These are phyloP conservation scores for Byssothecium circinans DNA, from an alignment of 2,329 filamentous ascomycete genomes.

Conservation along the genomic window DNA sequence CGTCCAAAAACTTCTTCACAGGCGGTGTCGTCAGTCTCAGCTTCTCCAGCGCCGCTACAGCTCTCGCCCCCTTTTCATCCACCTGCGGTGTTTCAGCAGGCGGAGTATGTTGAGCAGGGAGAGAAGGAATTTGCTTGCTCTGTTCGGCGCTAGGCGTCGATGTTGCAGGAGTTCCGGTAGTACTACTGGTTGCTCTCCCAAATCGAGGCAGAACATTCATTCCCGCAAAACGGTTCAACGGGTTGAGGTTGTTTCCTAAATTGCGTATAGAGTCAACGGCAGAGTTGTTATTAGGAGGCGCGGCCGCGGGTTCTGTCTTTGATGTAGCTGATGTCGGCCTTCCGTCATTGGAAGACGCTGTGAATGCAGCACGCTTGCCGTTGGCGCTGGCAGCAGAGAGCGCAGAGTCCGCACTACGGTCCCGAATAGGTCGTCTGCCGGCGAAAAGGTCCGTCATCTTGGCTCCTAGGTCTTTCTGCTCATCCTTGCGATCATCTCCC, in stretches of 20 bases:
- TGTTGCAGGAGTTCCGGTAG: constrained; percentile 45
- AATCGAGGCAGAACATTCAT: constrained; percentile 78
- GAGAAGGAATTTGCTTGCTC: constrained; percentile 29
- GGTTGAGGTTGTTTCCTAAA: constrained; percentile 78
- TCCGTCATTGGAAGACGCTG: constrained; percentile 26
- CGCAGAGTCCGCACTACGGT: constrained; percentile 75
- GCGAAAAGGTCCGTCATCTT: constrained; percentile 71
- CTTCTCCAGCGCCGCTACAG: constrained; percentile 49
- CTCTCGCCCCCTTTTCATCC: constrained; percentile 42
- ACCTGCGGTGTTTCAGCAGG: constrained; percentile 22
- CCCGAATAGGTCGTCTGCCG: constrained; percentile 64
- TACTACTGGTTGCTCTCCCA: constrained; percentile 57
- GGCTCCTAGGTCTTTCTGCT: constrained; percentile 50
- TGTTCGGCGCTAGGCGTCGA: constrained; percentile 43
- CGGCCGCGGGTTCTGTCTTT: constrained; percentile 26
- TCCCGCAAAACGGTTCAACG: constrained; percentile 74
- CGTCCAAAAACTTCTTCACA: constrained; percentile 51
- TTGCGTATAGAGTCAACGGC: constrained; percentile 81
- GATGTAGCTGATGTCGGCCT: constrained; percentile 24
- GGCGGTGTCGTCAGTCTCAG: constrained; percentile 51
- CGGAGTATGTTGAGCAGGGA: constrained; percentile 22
- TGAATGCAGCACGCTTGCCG: constrained; percentile 61
- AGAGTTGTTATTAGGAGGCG: constrained; percentile 49
- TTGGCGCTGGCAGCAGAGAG: constrained; percentile 64
- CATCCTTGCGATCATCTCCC: constrained; percentile 43